Evolutionary conservation across 352 stramenopile genomes (phyloP), one percentile per base, ranked within the genome.

Genomic region (Phytopythium mirpurense): DNA sequence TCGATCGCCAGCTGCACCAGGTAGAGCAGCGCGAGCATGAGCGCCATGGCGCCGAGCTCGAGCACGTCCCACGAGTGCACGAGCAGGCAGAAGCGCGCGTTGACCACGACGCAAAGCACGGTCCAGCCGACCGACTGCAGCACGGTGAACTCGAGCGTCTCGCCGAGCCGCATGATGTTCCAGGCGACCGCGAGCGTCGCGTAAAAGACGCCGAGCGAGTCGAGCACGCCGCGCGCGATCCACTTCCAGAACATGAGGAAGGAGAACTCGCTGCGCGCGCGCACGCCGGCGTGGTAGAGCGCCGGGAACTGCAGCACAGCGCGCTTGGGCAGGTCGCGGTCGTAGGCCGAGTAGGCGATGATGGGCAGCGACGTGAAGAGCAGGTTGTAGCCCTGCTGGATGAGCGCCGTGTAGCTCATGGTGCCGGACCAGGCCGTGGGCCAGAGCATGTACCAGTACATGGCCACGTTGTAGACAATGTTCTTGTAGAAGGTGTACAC

Each of bases 331-430:
- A 95, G 34, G 61, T 95, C 85, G 26, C 73, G 76, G 48, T 96
- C 88, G 40, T 90, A 83, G 3, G 88, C 84, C 9, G 82, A 88
- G 52, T 83, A 90, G 1, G 84, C 67, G 26, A 94, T 65, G 59
- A 98, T 98, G 3, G 97, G 96, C 21, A 98, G 62, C 32, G 86
- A 75, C 0, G 90, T 98, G 59, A 95, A 97, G 43, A 98, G 83
- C 45, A 99, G 86, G 63, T 98, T 99, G 65, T 98, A 98, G 24
- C 92, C 73, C 50, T 95, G 85, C 54, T 95, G 88, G 38, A 95
- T 84, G 16, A 92, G 73, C 14, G 77, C 81, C 37, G 83, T 80
- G 59, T 97, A 90, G 63, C 94, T 65, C 74, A 91, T 90, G 31
- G 78, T 83, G 23, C 85, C 96, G 14, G 90, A 98, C 61, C 96